These are phyloP conservation scores for Lathyrus tuberosus DNA, from an alignment of 306 rosid genomes.

Conservation along the genomic window DNA sequence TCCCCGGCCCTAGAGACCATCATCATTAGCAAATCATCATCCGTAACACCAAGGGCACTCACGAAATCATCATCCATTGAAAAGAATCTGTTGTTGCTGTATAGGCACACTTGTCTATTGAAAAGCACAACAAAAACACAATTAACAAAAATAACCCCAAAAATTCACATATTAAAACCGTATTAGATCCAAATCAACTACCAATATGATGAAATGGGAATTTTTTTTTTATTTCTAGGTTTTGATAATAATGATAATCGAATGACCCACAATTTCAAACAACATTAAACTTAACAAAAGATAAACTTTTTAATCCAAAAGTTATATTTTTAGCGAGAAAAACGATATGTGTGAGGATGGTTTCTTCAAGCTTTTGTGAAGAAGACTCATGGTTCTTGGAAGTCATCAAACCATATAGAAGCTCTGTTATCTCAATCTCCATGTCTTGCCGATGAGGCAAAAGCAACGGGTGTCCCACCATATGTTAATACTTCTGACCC, in stretches of 20 bases:
- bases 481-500: conserved; percentile 77
- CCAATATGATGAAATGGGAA: neutral
- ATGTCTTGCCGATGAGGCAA: conserved; percentile 58
- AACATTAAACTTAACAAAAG: conserved; percentile 3
- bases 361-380: conserved; percentile 39
- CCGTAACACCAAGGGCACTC: conserved; percentile 81
- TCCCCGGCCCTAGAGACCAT: conserved; percentile 47
- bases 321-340: too few species aligned
- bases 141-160: conserved; percentile 37
- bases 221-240: conserved; percentile 3
- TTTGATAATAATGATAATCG: conserved; percentile 11
- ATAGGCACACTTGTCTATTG: conserved; percentile 80
- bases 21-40: conserved; percentile 92
- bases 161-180: conserved; percentile 2
- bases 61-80: conserved; percentile 71
- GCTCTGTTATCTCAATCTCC: conserved; percentile 84
- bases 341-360: too few species aligned
- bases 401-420: conserved; percentile 60
- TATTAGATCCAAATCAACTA: conserved; percentile 28
- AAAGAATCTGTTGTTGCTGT: conserved; percentile 83
- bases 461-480: conserved; percentile 77
- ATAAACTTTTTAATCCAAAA: neutral
- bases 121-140: conserved; percentile 33
- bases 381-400: conserved; percentile 45
- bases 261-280: conserved; percentile 24